phyloP scores from a whole-genome alignment of 805 yeast species.

The Maudiozyma saulgeensis region DNA sequence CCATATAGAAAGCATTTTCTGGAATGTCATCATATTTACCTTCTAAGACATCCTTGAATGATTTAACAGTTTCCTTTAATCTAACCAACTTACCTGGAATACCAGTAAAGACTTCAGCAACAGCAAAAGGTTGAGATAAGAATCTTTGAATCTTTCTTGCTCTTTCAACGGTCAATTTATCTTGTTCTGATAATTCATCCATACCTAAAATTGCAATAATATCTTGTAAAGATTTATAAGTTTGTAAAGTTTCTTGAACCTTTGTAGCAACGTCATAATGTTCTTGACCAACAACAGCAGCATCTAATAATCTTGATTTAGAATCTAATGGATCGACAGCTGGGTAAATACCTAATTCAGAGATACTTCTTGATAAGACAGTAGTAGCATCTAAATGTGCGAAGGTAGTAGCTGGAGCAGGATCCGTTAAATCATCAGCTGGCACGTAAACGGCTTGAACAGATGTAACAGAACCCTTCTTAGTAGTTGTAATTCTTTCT shows the following conservation, averaged over 20 bases:
- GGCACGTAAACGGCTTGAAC: constrained; percentile 99
- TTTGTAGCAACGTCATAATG: constrained; percentile 91
- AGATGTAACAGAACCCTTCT: constrained; percentile 99
- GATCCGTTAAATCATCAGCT: constrained; percentile 99
- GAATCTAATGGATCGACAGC: constrained; percentile 99
- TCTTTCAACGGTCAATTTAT: constrained; percentile 99
- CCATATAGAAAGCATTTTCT: constrained; percentile 99
- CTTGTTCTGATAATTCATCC: constrained; percentile 99
- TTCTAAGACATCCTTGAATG: constrained; percentile 93
- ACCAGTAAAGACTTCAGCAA: constrained; percentile 99
- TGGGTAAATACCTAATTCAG: constrained; percentile 99
- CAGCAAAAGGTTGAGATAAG: constrained; percentile 99
- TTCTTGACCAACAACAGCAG: constrained; percentile 95
- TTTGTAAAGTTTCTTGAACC: constrained; percentile 98
- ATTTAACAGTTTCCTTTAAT: constrained; percentile 85
- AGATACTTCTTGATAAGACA: constrained; percentile 98
- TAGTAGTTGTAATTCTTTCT: constrained; percentile 99
- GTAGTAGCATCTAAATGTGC: constrained; percentile 99
- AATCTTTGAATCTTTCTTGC: constrained; percentile 99
- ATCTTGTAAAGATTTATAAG: constrained; percentile 99
- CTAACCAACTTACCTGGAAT: constrained; percentile 96
- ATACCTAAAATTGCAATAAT: constrained; percentile 99
- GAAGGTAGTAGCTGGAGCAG: constrained; percentile 99
- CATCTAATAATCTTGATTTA: constrained; percentile 96
- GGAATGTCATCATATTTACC: constrained; percentile 99